Evolutionary conservation across 2,329 filamentous ascomycete genomes (phyloP).

Genomic region (Xylaria digitata): DNA sequence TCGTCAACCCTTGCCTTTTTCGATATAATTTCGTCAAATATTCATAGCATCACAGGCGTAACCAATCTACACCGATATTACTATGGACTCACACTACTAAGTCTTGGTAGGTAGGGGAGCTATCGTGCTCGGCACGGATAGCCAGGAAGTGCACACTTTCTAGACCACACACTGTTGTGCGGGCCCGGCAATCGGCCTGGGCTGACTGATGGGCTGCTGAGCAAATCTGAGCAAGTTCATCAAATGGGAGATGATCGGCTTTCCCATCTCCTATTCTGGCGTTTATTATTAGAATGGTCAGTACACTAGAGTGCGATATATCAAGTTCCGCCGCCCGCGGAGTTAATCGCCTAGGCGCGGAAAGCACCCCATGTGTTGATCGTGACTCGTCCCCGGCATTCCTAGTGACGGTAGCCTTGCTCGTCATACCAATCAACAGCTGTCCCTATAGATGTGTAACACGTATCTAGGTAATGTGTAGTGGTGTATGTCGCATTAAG

Average conservation of each 20-base stretch:
- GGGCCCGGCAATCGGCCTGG: conserved; percentile 21
- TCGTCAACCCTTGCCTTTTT: background rate
- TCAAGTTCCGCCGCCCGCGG: background rate
- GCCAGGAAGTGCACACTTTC: too few species aligned
- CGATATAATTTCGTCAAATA: background rate
- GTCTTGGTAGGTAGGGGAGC: background rate
- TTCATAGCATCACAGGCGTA: background rate
- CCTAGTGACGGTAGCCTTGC: conserved; percentile 3
- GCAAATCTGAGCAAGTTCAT: conserved; percentile 7
- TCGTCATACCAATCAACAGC: background rate
- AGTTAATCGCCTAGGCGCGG: conserved; percentile 22
- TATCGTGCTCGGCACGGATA: conserved; percentile 3
- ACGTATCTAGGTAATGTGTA: background rate
- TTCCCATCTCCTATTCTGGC: conserved; percentile 9
- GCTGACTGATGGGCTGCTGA: background rate
- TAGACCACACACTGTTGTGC: too few species aligned
- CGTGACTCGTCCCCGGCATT: conserved; percentile 12
- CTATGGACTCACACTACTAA: background rate
- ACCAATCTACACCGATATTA: conserved; percentile 2
- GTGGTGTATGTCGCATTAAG: too few species aligned
- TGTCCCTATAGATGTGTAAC: background rate
- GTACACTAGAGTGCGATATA: background rate
- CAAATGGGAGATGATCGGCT: conserved; percentile 12
- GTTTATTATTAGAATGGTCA: conserved; percentile 30
- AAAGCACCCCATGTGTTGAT: conserved; percentile 30